These are phyloP conservation scores for Cystobasidium ongulense DNA, from an alignment of 768 basidiomycete species.

Conservation along the genomic window DNA sequence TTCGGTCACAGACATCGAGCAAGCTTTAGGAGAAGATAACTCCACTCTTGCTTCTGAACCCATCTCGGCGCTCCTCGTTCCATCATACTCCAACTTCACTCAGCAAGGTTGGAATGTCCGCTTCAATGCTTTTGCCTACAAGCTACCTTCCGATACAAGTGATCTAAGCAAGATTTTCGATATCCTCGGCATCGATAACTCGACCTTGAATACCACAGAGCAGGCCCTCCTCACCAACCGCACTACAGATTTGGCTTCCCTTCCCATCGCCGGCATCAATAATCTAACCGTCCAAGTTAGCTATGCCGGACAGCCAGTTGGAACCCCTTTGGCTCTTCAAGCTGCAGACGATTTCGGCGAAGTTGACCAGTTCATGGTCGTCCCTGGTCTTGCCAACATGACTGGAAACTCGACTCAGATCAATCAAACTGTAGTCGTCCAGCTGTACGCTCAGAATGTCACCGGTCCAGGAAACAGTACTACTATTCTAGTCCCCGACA, in stretches of 20 bases:
- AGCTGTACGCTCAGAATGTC: slow-evolving; percentile 29
- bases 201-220: slow-evolving; percentile 28
- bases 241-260: slow-evolving; percentile 17
- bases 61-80: slow-evolving; percentile 20
- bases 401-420: slow-evolving; percentile 20
- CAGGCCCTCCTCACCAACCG: slow-evolving; percentile 20
- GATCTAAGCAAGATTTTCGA: not conserved
- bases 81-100: slow-evolving; percentile 29
- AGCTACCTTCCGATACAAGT: not conserved
- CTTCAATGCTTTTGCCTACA: slow-evolving; percentile 27
- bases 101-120: slow-evolving; percentile 28
- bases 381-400: not conserved
- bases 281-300: slow-evolving; percentile 6
- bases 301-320: not conserved
- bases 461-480: slow-evolving; percentile 26
- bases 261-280: not conserved
- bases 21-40: slow-evolving; percentile 10
- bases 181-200: slow-evolving; percentile 16
- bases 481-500: slow-evolving; percentile 18
- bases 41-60: slow-evolving; percentile 3
- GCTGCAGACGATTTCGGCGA: slow-evolving; percentile 29
- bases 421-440: slow-evolving; percentile 1
- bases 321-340: not conserved
- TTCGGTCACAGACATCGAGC: not conserved
- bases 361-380: slow-evolving; percentile 19